Evolutionary conservation across 2,329 filamentous ascomycete genomes (phyloP), one percentile per base, ranked within the genome.

Genomic region (Dactylellina haptotyla): DNA sequence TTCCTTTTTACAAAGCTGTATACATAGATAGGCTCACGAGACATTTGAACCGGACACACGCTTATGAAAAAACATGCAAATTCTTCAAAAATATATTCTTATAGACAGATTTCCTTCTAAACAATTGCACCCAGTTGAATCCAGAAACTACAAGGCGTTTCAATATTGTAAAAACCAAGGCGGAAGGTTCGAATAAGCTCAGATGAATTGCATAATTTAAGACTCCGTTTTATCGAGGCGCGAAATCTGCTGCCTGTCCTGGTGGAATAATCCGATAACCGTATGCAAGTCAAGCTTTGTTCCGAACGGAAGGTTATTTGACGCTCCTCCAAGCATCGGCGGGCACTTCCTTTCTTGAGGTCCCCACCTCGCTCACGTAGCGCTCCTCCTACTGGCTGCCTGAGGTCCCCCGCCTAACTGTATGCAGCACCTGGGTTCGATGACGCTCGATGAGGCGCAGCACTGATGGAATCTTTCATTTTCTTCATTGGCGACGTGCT

Each of bases 381-480:
- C 39, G 39, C 39, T 43, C 48, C 28, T 32, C 16, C 23, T 23
- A 53, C 48, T 53, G 1, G 48, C 48, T 3, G 12, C 16, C n/a
- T 12, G 37, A 41, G 18, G 37, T 16, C 18, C 18, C 14, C 37
- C 37, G 18, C 4, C 10, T 26, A 14, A n/a, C 20, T 26, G 41
- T 46, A 34, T 32, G 37, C 39, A 18, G 58, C 9, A 30, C 46
- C 39, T 66, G 34, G 51, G 53, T 48, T 34, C 41, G 28, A 65
- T 65, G 61, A 65, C 61, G 61, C 51, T 39, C 43, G 23, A 39
- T 45, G 63, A 57, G 63, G 63, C 63, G 63, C 63, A 67, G 63
- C 45, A 43, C 30, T 23, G 10, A 67, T 51, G 37, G 20, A 46
- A 5, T 46, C 41, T 45, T 16, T 34, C 32, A 34, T 34, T 14